These are phyloP conservation scores for Paraleonurus japonicus DNA, from an alignment of 257 asterid species.

Conservation along the genomic window DNA sequence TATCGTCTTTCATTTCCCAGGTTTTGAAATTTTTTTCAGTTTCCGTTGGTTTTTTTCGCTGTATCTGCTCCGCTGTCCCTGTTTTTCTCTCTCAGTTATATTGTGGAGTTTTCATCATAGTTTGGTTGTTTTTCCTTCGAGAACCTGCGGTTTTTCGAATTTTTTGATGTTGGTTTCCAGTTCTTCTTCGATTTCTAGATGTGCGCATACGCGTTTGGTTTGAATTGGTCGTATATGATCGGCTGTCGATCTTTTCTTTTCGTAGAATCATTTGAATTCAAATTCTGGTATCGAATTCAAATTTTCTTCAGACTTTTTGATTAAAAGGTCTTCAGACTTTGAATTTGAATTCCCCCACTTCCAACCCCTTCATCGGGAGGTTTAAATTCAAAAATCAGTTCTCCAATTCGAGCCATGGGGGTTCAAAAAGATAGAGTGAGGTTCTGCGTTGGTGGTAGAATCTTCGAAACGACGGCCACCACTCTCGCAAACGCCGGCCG, in stretches of 20 bases:
- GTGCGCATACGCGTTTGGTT: conserved; percentile 20
- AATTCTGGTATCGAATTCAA: conserved; percentile 5
- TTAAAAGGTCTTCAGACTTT: not conserved
- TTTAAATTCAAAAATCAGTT: not conserved
- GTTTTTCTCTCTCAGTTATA: conserved; percentile 11
- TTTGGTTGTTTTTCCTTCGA: not conserved
- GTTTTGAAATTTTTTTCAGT: not conserved
- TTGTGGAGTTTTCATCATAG: conserved; percentile 19
- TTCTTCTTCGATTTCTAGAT: not conserved
- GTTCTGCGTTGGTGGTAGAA: conserved; percentile 77
- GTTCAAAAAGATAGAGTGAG: conserved; percentile 75
- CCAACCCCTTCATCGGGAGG: not conserved
- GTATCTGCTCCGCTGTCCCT: conserved; percentile 21
- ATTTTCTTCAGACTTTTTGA: not conserved
- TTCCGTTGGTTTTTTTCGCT: not conserved
- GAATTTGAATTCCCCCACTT: conserved; percentile 2
- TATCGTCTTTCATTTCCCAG: not conserved
- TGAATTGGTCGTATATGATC: conserved; percentile 10
- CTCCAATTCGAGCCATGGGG: conserved; percentile 49
- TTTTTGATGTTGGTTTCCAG: not conserved
- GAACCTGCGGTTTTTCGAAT: not conserved
- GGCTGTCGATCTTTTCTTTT: conserved; percentile 6
- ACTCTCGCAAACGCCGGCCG: conserved; percentile 95
- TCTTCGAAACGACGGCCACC: conserved; percentile 79
- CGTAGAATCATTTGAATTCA: conserved; percentile 7